A percentile compares a stretch with the other conserved stretches of the same genome.
phyloP scores from a whole-genome alignment of 2,329 filamentous ascomycete species.

The Colletotrichum godetiae region DNA sequence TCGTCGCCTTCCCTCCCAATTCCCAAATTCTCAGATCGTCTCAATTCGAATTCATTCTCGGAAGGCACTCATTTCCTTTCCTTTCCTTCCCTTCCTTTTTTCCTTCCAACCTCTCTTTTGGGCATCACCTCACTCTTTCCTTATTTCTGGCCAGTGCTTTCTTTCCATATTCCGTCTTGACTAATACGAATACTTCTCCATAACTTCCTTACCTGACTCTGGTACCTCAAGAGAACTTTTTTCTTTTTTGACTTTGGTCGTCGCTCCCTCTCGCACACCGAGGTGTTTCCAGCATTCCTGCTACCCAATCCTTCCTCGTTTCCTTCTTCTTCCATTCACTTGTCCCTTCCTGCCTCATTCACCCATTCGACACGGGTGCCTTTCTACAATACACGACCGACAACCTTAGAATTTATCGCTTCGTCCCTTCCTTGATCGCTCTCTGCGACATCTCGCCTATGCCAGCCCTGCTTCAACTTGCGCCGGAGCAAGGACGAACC shows the following conservation, averaged over 20 bases:
- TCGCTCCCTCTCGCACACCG: constrained; percentile 11
- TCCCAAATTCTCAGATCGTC: background rate
- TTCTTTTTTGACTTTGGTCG: constrained; percentile 16
- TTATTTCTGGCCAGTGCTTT: constrained; percentile 21
- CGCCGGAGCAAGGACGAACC: constrained; percentile 31
- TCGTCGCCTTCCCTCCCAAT: background rate
- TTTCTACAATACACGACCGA: background rate
- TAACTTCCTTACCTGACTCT: too few species aligned
- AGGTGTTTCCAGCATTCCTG: constrained; percentile 13
- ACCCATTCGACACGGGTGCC: background rate
- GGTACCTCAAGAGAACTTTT: background rate
- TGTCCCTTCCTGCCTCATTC: background rate
- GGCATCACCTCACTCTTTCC: constrained; percentile 1
- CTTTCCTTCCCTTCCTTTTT: background rate
- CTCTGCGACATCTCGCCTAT: constrained; percentile 6
- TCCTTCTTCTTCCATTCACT: background rate
- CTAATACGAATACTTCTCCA: background rate
- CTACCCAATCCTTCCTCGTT: background rate
- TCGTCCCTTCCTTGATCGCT: constrained; percentile 12
- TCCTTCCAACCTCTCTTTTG: background rate
- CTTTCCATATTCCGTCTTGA: constrained; percentile 14
- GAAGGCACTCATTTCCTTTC: constrained; percentile 8
- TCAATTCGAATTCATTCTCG: background rate
- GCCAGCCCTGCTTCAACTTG: constrained; percentile 1
- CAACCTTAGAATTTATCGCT: background rate